Evolutionary conservation across 1,284 basidiomycete genomes (phyloP).

Genomic region (Pseudozyma thailandica): DNA sequence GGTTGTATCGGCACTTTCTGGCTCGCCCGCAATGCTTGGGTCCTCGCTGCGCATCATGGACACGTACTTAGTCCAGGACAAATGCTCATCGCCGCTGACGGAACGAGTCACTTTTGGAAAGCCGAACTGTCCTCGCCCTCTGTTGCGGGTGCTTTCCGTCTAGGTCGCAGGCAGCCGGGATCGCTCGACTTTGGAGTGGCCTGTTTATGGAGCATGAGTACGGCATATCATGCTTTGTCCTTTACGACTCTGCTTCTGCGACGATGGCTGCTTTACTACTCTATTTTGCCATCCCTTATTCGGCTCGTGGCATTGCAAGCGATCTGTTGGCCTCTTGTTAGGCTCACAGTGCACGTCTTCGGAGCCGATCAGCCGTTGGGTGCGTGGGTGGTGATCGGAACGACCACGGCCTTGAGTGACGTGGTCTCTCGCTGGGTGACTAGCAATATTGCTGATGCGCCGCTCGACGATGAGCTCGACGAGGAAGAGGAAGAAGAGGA

Average conservation of each 20-base stretch:
- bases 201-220: constrained; percentile 72
- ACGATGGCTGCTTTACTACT: constrained; percentile 84
- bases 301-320: constrained; percentile 83
- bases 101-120: constrained; percentile 28
- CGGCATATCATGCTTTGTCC: constrained; percentile 81
- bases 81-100: constrained; percentile 17
- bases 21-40: constrained; percentile 52
- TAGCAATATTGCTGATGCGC: constrained; percentile 64
- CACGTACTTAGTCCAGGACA: constrained; percentile 40
- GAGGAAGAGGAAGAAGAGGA: constrained; percentile 33
- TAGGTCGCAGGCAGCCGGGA: constrained; percentile 41
- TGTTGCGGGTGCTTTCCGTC: constrained; percentile 3
- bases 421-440: constrained; percentile 65
- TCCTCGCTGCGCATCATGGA: constrained; percentile 17
- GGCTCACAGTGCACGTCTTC: constrained; percentile 77
- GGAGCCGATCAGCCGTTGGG: constrained; percentile 76
- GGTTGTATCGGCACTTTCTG: constrained; percentile 63
- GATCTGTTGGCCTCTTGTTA: constrained; percentile 86
- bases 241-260: constrained; percentile 82
- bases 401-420: constrained; percentile 73
- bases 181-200: constrained; percentile 56
- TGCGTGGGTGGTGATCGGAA: constrained; percentile 83
- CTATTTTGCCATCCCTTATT: constrained; percentile 81
- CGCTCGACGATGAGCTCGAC: constrained; percentile 41
- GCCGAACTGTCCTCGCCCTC: constrained; percentile 3